Evolutionary conservation across 2,329 filamentous ascomycete species (phyloP).

Genomic region (Colletotrichum sp.): DNA sequence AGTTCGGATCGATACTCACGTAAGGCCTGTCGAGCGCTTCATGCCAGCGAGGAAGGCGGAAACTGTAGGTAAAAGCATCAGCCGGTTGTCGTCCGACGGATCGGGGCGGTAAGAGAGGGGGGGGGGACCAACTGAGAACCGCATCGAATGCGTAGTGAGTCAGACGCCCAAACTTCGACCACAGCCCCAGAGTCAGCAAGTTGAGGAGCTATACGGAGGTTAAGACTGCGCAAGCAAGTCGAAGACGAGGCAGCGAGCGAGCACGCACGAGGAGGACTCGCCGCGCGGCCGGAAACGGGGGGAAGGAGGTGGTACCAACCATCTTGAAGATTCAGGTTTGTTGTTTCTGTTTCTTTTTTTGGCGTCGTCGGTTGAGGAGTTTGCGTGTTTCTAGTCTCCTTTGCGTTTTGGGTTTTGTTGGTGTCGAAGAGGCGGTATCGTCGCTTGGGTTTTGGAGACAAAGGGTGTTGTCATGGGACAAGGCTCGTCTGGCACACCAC

Average conservation of each 20-base stretch:
- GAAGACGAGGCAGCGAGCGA: not conserved
- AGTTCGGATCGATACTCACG: slow-evolving; percentile 70
- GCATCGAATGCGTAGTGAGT: slow-evolving; percentile 97
- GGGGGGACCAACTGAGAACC: slow-evolving; percentile 74
- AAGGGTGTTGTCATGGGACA: slow-evolving; percentile 13
- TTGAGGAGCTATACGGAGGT: slow-evolving; percentile 62
- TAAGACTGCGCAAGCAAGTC: slow-evolving; percentile 40
- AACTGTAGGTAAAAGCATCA: slow-evolving; percentile 56
- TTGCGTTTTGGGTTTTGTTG: not conserved
- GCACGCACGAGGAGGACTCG: slow-evolving; percentile 5
- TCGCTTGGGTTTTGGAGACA: not conserved
- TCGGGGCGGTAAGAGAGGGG: not conserved
- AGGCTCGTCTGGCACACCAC: not conserved
- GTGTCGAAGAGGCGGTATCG: slow-evolving; percentile 1
- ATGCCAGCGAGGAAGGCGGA: slow-evolving; percentile 96
- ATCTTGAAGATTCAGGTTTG: slow-evolving; percentile 6
- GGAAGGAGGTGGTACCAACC: slow-evolving; percentile 8
- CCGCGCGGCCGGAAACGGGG: not conserved
- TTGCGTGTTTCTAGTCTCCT: not conserved
- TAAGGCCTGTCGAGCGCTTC: slow-evolving; percentile 95
- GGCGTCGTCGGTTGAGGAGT: not conserved
- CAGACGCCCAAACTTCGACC: slow-evolving; percentile 86
- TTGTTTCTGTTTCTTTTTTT: not conserved
- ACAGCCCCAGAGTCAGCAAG: slow-evolving; percentile 72
- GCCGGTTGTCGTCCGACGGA: not conserved